Evolutionary conservation across 139 green algal genomes (phyloP), one percentile per base, ranked within the genome.

Genomic region (Tetradesmus obliquus): DNA sequence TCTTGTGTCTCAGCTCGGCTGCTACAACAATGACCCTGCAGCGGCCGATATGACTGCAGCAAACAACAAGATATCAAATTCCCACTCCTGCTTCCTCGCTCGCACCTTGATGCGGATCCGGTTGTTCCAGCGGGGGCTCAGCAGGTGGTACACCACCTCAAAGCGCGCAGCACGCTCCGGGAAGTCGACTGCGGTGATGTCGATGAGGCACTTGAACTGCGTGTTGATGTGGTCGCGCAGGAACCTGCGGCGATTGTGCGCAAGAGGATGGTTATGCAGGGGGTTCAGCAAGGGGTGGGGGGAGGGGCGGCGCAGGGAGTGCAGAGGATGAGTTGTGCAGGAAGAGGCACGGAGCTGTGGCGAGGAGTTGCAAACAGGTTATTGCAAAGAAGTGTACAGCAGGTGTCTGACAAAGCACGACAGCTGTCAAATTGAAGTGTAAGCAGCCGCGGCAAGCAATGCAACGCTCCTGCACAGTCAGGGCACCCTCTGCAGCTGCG

Each of bases 141-240:
- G 92, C 53, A 98, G 87, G 92, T 97, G 94, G 91, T 98, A 98
- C 60, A 98, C 95, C 13, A 98, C 94, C 89, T 98, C 94, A 90
- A 98, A 98, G 79, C 97, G 95, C 57, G 94, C 86, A 24, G 91
- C 90, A 55, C 96, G 94, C 91, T 96, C 95, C 58, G 97, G 97
- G 87, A 97, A 98, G 94, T 99, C 97, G 54, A 98, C 96, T 22
- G 95, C 97, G 15, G 96, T 98, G 71, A 99, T 88, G 91, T 99
- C 97, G 4, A 98, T 94, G 84, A 99, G 89, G 79, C 93, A 94
- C 91, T 97, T 97, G 87, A 96, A 98, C 93, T 97, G 95, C 15
- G 92, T 95, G 93, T 97, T 97, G n/a, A 95, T 93, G 88, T 98
- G 95, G 82, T 97, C 93, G 80, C 94, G 95, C 82, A 98, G 94